These are phyloP conservation scores for Glutinoglossum americanum DNA, from an alignment of 495 filamentous ascomycete species.

Conservation along the genomic window DNA sequence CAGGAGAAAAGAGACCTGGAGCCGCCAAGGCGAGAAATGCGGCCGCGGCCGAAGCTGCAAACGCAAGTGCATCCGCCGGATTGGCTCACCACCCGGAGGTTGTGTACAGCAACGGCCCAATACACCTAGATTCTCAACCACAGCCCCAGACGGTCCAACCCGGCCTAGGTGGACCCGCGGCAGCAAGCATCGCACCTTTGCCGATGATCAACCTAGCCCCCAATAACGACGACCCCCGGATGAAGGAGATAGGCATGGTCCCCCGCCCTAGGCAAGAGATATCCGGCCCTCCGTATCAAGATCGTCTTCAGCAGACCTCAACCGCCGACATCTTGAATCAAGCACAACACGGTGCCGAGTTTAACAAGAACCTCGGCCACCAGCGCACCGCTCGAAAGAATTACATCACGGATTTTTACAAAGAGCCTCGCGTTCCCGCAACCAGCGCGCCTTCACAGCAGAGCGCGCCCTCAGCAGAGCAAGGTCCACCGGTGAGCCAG, in stretches of 20 bases:
- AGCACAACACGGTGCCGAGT: constrained; percentile 72
- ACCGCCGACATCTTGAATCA: constrained; percentile 70
- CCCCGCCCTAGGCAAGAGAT: constrained; percentile 78
- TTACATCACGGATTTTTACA: constrained; percentile 58
- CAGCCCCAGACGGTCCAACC: constrained; percentile 47
- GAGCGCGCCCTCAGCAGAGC: background rate
- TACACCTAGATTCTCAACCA: constrained; percentile 35
- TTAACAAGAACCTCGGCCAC: constrained; percentile 58
- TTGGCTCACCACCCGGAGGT: constrained; percentile 42
- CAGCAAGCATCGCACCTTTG: constrained; percentile 43
- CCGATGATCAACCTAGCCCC: constrained; percentile 70
- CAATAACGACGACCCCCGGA: constrained; percentile 46
- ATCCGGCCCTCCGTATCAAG: constrained; percentile 71
- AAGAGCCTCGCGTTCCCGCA: constrained; percentile 51
- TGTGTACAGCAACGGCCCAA: constrained; percentile 52
- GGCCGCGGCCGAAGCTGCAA: constrained; percentile 32
- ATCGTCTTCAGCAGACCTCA: constrained; percentile 60
- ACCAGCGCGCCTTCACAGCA: background rate
- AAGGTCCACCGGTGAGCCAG: background rate
- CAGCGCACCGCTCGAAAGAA: constrained; percentile 54
- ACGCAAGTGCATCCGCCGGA: constrained; percentile 23
- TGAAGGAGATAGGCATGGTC: constrained; percentile 63
- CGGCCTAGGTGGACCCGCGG: constrained; percentile 40
- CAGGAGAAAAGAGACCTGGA: constrained; percentile 89
- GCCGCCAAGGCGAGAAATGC: constrained; percentile 74